These are phyloP conservation scores for Omphalotus guepiniiformis DNA, from an alignment of 768 basidiomycete species.

Conservation along the genomic window DNA sequence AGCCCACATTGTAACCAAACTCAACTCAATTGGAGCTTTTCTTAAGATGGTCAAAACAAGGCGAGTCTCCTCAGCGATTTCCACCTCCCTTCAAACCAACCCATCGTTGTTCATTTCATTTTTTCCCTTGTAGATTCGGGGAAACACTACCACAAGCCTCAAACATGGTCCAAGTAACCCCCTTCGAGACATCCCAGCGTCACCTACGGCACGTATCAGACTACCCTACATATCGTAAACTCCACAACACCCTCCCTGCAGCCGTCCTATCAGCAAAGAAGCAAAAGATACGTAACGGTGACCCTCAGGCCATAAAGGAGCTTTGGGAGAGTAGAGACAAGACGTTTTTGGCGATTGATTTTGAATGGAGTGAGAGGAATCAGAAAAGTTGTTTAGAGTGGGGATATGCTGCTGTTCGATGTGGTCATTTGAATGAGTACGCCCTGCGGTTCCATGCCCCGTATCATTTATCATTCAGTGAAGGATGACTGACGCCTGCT, in stretches of 20 bases:
- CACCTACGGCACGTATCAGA: constrained; percentile 70
- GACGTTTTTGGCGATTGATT: constrained; percentile 71
- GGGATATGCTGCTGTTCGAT: constrained; percentile 79
- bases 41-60: constrained; percentile 84
- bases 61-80: constrained; percentile 25
- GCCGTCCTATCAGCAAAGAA: constrained; percentile 63
- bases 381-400: constrained; percentile 67
- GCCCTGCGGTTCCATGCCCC: constrained; percentile 23
- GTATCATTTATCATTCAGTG: too few relatives aligned
- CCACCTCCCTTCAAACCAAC: neutral
- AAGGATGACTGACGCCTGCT: neutral
- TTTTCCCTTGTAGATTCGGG: constrained; percentile 51
- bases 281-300: constrained; percentile 58
- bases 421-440: constrained; percentile 66
- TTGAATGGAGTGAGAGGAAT: constrained; percentile 74
- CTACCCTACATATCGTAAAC: constrained; percentile 61
- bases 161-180: constrained; percentile 63
- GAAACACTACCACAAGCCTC: constrained; percentile 70
- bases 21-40: constrained; percentile 68
- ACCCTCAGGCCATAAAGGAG: constrained; percentile 57
- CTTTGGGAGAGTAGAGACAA: constrained; percentile 70
- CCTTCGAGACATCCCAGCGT: constrained; percentile 66
- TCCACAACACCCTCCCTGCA: constrained; percentile 68
- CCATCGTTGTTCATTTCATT: neutral
- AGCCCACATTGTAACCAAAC: constrained; percentile 77